Conservation (phyloP, 306 rosid genomes). For the Hippophae tibetana region DNA sequence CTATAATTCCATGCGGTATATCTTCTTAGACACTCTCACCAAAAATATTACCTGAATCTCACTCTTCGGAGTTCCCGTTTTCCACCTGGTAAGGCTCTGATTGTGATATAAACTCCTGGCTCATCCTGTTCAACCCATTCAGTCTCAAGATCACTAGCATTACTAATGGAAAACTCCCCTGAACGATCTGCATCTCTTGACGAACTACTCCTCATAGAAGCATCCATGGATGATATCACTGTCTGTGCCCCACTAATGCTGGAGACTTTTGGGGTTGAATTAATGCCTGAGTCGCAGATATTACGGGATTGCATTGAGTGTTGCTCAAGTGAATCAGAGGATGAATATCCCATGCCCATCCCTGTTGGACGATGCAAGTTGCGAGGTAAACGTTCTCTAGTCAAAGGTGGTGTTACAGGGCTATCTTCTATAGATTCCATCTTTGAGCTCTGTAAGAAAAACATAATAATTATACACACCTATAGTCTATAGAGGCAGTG, state of each 20-base stretch:
- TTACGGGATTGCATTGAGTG: slow-evolving; percentile 44
- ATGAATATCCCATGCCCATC: slow-evolving; percentile 51
- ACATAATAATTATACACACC: slow-evolving; percentile 3
- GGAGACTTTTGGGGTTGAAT: slow-evolving; percentile 64
- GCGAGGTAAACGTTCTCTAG: slow-evolving; percentile 52
- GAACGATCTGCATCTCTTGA: slow-evolving; percentile 73
- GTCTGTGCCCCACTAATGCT: slow-evolving; percentile 47
- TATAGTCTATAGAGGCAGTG: background rate
- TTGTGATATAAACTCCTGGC: slow-evolving; percentile 95
- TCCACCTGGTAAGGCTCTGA: slow-evolving; percentile 75
- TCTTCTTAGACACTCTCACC: too few relatives aligned
- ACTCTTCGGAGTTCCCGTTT: slow-evolving; percentile 79
- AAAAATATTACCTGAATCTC: slow-evolving; percentile 62
- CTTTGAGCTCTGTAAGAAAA: slow-evolving; percentile 55
- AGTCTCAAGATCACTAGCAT: slow-evolving; percentile 91
- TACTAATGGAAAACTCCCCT: slow-evolving; percentile 77
- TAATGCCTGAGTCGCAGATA: slow-evolving; percentile 47
- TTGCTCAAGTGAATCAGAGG: slow-evolving; percentile 76
- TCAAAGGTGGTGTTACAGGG: slow-evolving; percentile 81
- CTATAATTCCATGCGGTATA: too few relatives aligned
- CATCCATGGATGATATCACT: slow-evolving; percentile 71
- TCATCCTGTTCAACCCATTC: slow-evolving; percentile 98
- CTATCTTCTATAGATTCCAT: slow-evolving; percentile 76
- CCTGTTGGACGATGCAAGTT: slow-evolving; percentile 42
- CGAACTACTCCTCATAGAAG: slow-evolving; percentile 77